Evolutionary conservation across 2,329 filamentous ascomycete species (phyloP), one percentile per base, ranked within the genome.

Genomic region (Fusarium sp.): DNA sequence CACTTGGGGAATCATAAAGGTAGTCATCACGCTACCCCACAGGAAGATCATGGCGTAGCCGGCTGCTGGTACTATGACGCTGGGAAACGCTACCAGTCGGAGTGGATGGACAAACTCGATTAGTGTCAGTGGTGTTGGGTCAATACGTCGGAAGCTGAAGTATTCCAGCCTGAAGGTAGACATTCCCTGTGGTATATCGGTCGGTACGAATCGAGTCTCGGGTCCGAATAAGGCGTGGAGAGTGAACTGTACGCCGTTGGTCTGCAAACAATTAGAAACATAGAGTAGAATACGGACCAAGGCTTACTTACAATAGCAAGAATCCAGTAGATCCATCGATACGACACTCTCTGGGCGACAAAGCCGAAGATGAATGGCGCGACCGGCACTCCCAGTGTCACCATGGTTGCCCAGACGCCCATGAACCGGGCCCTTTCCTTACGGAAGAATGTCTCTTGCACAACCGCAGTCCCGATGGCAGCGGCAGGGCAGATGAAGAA

Each of bases 1-100:
- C 1, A 88, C 76, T 54, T 87, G 83, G 1, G 85, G 85, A 5
- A 88, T 83, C 64, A 88, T 85, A 25, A 88, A 81, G 0, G 84
- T 84, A 50, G 81, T 58, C 53, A 67, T 64, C 11, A 70, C 56
- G 44, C 54, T 58, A 5, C 56, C 63, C 65, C 64, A 87, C 5
- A 82, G 74, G 70, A 88, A 88, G 9, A 85, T 75, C 78, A 88
- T 84, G 4, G 83, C 72, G 68, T 88, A 87, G 3, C 82, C 78
- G 12, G 77, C 70, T 0, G 84, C 76, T 0, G 85, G 82, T 7
- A 67, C 43, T 4, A 56, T 41, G 4, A 65, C 61, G 15, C 50
- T 52, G n/a, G 35, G 42, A 7, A 44, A 53, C 24, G 10, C 19
- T 19, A 19, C 2, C 3, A 64, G 25, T 2, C 31, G 36, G 9